Evolutionary conservation across 495 filamentous ascomycete genomes (phyloP), one percentile per base, ranked within the genome.

Genomic region (Parmelia sp.): DNA sequence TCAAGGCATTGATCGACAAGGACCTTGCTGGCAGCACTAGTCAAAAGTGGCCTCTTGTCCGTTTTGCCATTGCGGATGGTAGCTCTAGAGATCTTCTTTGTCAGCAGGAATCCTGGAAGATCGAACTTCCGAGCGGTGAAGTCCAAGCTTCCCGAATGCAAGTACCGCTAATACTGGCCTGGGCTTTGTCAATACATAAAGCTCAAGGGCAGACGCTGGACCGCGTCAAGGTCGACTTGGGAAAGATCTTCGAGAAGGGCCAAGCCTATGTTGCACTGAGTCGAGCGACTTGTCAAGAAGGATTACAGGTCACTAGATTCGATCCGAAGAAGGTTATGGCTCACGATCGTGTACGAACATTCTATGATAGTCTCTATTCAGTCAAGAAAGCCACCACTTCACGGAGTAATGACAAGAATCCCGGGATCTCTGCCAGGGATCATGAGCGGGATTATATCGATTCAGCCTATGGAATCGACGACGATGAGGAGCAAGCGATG

Each of bases 151-250:
- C 87, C 42, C 88, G 81, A 29, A 70, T 74, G 64, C 81, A 83
- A 61, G 75, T 83, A 12, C 66, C 94, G 3, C 80, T 98, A 39
- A 97, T 97, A 60, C 81, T 98, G 15, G 94, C 94, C 2, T 97
- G 94, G 94, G 95, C 94, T 19, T 77, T 98, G 21, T 96, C 90
- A 3, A 97, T 98, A 66, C 94, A 98, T 79, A 98, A 98, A 76
- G 94, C 95, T 12, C 94, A 98, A 72, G 94, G 94, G 0, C 95
- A 97, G 72, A 97, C 94, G 19, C 79, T 98, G 53, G 92, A 96
- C 71, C 82, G 94, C 21, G 95, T 97, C 57, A 96, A 96, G 73
- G 92, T 98, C 9, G 91, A 97, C 69, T 80, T 98, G 0, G 90
- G 91, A 21, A 87, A 81, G 67, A 90, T 94, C 12, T 98, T 98